Evolutionary conservation across 768 basidiomycete species (phyloP), one percentile per base, ranked within the genome.

Genomic region (Paxillus involutus): DNA sequence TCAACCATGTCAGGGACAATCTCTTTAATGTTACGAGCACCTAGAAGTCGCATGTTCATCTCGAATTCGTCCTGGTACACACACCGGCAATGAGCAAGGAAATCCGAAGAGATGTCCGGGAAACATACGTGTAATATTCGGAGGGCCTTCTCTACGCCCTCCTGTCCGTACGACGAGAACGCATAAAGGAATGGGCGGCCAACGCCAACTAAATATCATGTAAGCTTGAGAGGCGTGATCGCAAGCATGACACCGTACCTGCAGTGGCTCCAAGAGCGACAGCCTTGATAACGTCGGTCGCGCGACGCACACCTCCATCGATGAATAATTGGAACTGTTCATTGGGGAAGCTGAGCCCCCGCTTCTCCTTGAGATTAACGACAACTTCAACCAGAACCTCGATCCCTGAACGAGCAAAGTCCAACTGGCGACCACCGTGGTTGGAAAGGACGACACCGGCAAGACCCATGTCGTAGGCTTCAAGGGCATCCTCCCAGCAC

Each of bases 21-120:
- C 33, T 98, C 92, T 49, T 79, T 80, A 42, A 98, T 69, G 0
- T 81, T 88, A 4, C 79, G 83, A 0, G 94, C 94, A 7, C 96
- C 96, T 29, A 99, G 72, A 2, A 98, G 77, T 14, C 95, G 87
- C 82, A 98, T 81, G 72, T 96, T 94, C 96, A 98, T 98, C 76
- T 95, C 92, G 62, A 99, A 93, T 70, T 99, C 96, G 61, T 95
- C 92, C 93, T 98, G 65, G 9, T 7, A 29, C 24, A 32, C 6
- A n/a, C n/a, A n/a, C n/a, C n/a, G n/a, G n/a, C 13, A 41, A 21
- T 61, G 12, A 57, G 42, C 17, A 39, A 24, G 13, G 19, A 47
- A 43, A 14, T 45, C 12, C 11, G 44, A 11, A 10, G 35, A 39
- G 26, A 35, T 6, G 2, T 14, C 3, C 13, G 6, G 7, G 13